Conservation (phyloP, 139 green algal species). For the Pycnococcus provasolii region DNA sequence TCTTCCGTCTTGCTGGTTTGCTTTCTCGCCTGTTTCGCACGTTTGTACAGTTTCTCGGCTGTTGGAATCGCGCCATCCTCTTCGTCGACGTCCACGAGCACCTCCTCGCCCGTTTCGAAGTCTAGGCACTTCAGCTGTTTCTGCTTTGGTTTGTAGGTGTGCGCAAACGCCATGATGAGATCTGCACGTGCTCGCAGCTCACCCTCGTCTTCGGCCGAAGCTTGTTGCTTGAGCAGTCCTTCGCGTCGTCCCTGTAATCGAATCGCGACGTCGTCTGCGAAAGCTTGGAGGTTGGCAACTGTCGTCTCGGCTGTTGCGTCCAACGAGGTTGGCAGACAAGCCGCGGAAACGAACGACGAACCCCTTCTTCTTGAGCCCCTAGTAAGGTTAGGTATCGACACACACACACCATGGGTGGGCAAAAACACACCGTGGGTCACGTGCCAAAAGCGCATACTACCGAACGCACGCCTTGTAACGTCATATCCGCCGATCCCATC, state of each 20-base stretch:
- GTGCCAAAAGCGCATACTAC: too few species aligned
- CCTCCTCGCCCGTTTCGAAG: conserved; percentile 9
- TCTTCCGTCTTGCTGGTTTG: not conserved
- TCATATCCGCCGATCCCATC: not conserved
- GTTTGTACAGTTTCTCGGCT: conserved; percentile 15
- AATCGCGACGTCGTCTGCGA: too few species aligned
- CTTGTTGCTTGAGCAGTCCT: not conserved
- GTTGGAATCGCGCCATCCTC: conserved; percentile 6
- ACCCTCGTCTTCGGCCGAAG: not conserved
- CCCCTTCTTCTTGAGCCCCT: too few species aligned
- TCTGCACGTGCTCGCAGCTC: not conserved
- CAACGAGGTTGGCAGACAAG: too few species aligned
- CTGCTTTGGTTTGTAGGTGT: not conserved
- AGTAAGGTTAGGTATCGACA: too few species aligned
- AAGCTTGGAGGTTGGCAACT: too few species aligned
- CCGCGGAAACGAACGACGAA: too few species aligned
- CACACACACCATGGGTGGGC: too few species aligned
- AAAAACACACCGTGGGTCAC: too few species aligned
- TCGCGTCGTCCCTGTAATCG: too few species aligned
- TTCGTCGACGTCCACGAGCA: not conserved
- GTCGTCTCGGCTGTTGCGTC: too few species aligned
- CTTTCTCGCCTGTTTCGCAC: conserved; percentile 4
- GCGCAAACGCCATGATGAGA: conserved; percentile 14
- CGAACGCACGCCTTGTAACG: not conserved
- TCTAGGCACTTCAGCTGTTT: not conserved